phyloP scores from a whole-genome alignment of 805 yeast species.

The Candida taoyuanica region DNA sequence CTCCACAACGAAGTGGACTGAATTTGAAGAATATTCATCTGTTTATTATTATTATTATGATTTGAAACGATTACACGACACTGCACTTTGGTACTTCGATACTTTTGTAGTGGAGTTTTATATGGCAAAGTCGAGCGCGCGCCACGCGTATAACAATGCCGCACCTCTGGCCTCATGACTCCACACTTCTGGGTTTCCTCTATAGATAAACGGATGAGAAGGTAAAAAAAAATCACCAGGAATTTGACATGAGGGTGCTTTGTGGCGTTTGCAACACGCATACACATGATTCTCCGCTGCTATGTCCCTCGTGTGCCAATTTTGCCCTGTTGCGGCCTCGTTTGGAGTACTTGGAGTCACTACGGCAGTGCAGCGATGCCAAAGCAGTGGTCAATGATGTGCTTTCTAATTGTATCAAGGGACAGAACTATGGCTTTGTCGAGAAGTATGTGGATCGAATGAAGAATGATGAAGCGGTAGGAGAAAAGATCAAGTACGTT shows the following conservation, averaged over 20 bases:
- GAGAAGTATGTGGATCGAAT: constrained; percentile 3
- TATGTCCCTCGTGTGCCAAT: constrained; percentile 18
- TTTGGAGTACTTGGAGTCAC: constrained; percentile 13
- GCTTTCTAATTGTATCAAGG: constrained; percentile 15
- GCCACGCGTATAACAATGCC: no score
- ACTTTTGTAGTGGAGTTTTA: no score
- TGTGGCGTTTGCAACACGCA: constrained; percentile 10
- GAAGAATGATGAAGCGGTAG: not conserved
- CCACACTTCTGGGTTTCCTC: no score
- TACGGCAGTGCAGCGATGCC: constrained; percentile 6
- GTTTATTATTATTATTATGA: not conserved
- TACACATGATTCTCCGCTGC: constrained; percentile 3
- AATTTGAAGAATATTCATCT: not conserved
- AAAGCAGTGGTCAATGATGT: constrained; percentile 13
- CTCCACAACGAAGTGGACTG: constrained; percentile 19
- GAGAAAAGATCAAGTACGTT: no score
- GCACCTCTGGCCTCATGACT: no score
- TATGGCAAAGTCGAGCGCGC: no score
- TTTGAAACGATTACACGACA: not conserved
- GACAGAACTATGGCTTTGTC: constrained; percentile 14
- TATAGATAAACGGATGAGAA: no score
- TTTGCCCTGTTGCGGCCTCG: constrained; percentile 12
- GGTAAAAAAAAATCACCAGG: not conserved
- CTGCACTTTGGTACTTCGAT: no score
- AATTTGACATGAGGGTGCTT: not conserved